Percentiles rank a stretch among this genome's conserved stretches.
phyloP scores from a whole-genome alignment of 495 filamentous ascomycete species.

The Lepraria neglecta region DNA sequence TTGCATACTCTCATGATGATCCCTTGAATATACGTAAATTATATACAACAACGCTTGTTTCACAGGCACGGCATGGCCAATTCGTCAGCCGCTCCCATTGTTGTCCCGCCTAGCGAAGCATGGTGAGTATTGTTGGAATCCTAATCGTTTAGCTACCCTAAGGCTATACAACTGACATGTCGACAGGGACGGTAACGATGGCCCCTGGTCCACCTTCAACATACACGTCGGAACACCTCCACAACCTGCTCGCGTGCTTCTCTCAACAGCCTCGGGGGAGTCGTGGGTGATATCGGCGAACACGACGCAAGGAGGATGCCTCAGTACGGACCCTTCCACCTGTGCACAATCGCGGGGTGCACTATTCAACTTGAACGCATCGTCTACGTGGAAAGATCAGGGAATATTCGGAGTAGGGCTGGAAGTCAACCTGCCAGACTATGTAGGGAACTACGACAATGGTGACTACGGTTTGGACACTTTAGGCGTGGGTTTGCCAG shows the following conservation, averaged over 20 bases:
- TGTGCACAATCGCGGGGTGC: constrained; percentile 46
- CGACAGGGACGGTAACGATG: constrained; percentile 39
- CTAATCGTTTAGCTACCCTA: background rate
- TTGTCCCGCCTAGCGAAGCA: constrained; percentile 24
- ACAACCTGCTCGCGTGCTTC: constrained; percentile 34
- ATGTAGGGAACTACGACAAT: constrained; percentile 36
- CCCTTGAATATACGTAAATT: background rate
- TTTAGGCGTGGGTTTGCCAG: constrained; percentile 39
- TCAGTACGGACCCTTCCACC: constrained; percentile 28
- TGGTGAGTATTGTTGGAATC: constrained; percentile 20
- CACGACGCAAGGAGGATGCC: constrained; percentile 35
- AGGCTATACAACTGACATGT: background rate
- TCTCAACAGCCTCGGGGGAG: constrained; percentile 30
- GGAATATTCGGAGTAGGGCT: constrained; percentile 39
- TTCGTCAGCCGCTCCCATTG: constrained; percentile 18
- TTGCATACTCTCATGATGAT: background rate
- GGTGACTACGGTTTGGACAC: constrained; percentile 48
- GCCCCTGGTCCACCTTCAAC: constrained; percentile 38
- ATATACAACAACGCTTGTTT: background rate
- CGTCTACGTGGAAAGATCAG: constrained; percentile 43
- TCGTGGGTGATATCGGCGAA: constrained; percentile 33
- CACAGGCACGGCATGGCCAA: constrained; percentile 12
- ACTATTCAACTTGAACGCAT: constrained; percentile 43
- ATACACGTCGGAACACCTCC: constrained; percentile 37
- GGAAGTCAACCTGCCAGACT: constrained; percentile 41